Conservation (phyloP, 352 stramenopile species). For the Globisporangium splendens region DNA sequence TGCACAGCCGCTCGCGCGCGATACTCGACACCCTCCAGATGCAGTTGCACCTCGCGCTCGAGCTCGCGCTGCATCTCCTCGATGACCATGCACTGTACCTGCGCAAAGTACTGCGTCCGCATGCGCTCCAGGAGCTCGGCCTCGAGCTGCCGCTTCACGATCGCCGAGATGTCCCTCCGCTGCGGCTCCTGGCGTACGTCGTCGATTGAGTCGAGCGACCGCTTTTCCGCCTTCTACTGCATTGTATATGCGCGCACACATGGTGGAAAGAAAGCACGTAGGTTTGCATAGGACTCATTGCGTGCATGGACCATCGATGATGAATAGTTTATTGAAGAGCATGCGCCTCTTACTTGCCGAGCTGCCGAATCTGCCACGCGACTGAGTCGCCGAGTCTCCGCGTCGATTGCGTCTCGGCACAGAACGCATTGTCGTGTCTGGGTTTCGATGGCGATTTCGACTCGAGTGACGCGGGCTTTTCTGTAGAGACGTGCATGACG, state of each 20-base stretch:
- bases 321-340: neutral
- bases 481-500: constrained; percentile 17
- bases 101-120: constrained; percentile 49
- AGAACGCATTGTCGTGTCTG: constrained; percentile 9
- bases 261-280: neutral
- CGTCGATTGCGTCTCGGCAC: constrained; percentile 57
- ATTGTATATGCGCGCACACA: neutral
- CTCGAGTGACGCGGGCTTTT: neutral
- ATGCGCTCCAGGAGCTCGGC: constrained; percentile 65
- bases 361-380: constrained; percentile 48
- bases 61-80: constrained; percentile 69
- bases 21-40: constrained; percentile 41
- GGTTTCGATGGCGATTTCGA: neutral
- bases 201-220: constrained; percentile 45
- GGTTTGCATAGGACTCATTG: neutral
- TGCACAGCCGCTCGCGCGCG: constrained; percentile 42
- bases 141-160: constrained; percentile 30
- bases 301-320: neutral
- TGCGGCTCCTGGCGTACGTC: constrained; percentile 47
- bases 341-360: constrained; percentile 41
- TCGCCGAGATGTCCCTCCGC: constrained; percentile 32
- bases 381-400: constrained; percentile 43
- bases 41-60: constrained; percentile 46
- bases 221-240: constrained; percentile 42
- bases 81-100: constrained; percentile 45